These are phyloP conservation scores for Apiospora kogelbergensis DNA, from an alignment of 2,329 filamentous ascomycete species.

Conservation along the genomic window DNA sequence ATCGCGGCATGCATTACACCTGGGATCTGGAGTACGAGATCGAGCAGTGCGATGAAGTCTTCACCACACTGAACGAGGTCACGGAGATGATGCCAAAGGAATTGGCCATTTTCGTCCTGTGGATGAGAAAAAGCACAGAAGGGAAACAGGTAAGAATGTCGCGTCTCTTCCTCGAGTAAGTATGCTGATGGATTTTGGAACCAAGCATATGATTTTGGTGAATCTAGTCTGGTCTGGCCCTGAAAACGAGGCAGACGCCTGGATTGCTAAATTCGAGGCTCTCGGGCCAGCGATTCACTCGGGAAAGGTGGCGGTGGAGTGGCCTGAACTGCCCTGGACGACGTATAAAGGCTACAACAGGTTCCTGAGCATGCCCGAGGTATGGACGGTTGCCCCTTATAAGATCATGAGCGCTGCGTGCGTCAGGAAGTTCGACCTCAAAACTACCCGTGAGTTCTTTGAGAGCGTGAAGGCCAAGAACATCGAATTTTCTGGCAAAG, in stretches of 20 bases:
- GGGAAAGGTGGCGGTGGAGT: not conserved
- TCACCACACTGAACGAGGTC: not conserved
- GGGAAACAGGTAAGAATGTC: not conserved
- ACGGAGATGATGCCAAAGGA: not conserved
- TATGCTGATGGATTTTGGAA: not conserved
- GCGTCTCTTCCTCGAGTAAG: not conserved
- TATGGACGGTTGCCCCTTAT: not conserved
- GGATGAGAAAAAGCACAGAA: conserved; percentile 6
- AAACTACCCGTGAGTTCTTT: not conserved
- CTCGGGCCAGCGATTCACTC: not conserved
- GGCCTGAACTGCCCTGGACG: conserved; percentile 1
- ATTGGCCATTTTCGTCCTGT: not conserved
- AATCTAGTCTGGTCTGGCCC: not conserved
- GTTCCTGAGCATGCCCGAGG: not conserved
- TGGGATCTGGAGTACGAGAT: conserved; percentile 8
- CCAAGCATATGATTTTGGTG: not conserved
- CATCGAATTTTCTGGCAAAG: conserved; percentile 1
- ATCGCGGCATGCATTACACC: not conserved
- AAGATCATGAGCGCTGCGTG: conserved; percentile 5
- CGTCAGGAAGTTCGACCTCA: not conserved
- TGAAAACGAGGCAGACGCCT: not conserved
- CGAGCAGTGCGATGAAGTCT: not conserved
- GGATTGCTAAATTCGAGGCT: not conserved
- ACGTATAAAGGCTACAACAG: conserved; percentile 9
- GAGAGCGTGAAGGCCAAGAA: not conserved